Conservation (phyloP, 495 filamentous ascomycete genomes). For the Lepraria neglecta region DNA sequence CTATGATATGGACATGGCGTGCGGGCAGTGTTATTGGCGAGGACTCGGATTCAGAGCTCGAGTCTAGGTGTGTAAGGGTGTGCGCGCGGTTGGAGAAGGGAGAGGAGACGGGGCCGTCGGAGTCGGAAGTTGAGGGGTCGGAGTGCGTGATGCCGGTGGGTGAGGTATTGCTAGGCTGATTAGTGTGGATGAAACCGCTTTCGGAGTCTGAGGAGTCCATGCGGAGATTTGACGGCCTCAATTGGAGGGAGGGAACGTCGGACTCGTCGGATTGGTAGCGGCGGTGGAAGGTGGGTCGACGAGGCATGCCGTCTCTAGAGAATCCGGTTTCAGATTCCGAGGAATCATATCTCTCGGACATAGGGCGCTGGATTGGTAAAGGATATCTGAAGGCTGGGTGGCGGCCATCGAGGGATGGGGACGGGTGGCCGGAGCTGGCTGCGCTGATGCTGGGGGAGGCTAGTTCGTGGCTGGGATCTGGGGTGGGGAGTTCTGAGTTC, state of each 20-base stretch:
- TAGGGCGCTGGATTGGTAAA: constrained; percentile 7
- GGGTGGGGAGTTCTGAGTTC: constrained; percentile 19
- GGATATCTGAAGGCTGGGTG: constrained; percentile 5
- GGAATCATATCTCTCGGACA: constrained; percentile 6
- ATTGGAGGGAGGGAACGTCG: background rate
- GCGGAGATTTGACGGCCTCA: constrained; percentile 11
- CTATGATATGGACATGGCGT: background rate
- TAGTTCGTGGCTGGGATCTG: constrained; percentile 25
- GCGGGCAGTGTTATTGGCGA: background rate
- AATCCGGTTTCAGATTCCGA: constrained; percentile 22
- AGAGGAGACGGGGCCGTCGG: constrained; percentile 4
- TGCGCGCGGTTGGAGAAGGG: constrained; percentile 8
- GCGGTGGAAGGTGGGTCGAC: constrained; percentile 4
- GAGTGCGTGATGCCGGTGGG: constrained; percentile 5
- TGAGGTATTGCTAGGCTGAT: background rate
- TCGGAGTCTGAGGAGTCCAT: constrained; percentile 17
- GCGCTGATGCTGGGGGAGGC: constrained; percentile 17
- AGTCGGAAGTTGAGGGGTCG: constrained; percentile 8
- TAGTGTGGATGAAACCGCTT: background rate
- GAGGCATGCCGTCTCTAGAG: constrained; percentile 15
- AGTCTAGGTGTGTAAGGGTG: background rate
- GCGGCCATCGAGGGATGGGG: constrained; percentile 4
- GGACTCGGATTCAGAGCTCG: constrained; percentile 12
- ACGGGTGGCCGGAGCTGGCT: background rate
- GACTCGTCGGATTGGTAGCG: constrained; percentile 18